Conservation (phyloP, 805 yeast species). For the Cyberlindnera meyerae region DNA sequence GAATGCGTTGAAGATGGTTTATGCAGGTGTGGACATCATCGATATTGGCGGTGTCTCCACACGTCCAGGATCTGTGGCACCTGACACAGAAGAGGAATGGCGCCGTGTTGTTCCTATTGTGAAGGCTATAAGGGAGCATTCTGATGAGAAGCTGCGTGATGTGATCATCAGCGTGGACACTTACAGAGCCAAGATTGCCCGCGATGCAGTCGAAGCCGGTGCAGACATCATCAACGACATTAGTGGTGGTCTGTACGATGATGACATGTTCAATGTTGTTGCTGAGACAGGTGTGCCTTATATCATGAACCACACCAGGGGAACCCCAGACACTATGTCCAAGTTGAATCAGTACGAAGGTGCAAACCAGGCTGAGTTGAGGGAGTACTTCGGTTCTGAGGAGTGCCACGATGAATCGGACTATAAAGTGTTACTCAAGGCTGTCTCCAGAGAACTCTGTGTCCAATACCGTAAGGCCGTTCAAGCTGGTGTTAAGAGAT, state of each 20-base stretch:
- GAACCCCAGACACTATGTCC: slow-evolving; percentile 72
- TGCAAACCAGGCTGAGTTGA: slow-evolving; percentile 32
- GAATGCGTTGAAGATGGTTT: slow-evolving; percentile 45
- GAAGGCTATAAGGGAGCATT: slow-evolving; percentile 46
- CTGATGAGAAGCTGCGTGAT: slow-evolving; percentile 31
- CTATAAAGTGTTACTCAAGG: slow-evolving; percentile 40
- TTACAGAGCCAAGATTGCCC: slow-evolving; percentile 72
- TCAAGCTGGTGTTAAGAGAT: slow-evolving; percentile 62
- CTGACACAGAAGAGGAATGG: slow-evolving; percentile 61
- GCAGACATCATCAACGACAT: slow-evolving; percentile 92
- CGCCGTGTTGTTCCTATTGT: slow-evolving; percentile 67
- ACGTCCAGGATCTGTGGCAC: slow-evolving; percentile 72
- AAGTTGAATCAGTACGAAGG: slow-evolving; percentile 48
- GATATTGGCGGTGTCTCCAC: slow-evolving; percentile 97
- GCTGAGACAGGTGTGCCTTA: slow-evolving; percentile 71
- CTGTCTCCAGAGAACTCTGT: slow-evolving; percentile 63
- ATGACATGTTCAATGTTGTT: slow-evolving; percentile 60
- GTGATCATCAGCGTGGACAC: slow-evolving; percentile 82
- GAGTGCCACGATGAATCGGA: slow-evolving; percentile 25
- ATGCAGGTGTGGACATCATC: slow-evolving; percentile 64
- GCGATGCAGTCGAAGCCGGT: slow-evolving; percentile 61
- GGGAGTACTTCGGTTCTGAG: slow-evolving; percentile 30
- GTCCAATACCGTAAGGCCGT: slow-evolving; percentile 52
- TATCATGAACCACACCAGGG: slow-evolving; percentile 80
- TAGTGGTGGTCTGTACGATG: slow-evolving; percentile 72